Conservation (phyloP, 495 filamentous ascomycete species). For the Penicillium verhagenii region DNA sequence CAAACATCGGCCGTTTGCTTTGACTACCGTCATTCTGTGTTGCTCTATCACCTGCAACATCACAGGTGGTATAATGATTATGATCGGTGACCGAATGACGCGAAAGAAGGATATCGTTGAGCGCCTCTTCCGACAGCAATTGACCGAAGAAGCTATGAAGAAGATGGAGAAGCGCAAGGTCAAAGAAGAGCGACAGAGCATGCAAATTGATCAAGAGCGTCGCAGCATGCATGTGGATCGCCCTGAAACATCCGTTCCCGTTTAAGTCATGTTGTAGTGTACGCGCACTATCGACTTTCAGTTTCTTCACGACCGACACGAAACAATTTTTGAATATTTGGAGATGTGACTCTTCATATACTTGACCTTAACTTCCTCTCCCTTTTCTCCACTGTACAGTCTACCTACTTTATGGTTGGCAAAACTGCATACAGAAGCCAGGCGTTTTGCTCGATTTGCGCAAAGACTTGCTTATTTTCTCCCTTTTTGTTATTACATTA, state of each 20-base stretch:
- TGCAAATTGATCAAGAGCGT: constrained; percentile 11
- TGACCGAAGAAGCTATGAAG: constrained; percentile 70
- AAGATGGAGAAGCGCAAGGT: constrained; percentile 64
- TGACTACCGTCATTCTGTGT: constrained; percentile 77
- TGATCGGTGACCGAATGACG: constrained; percentile 66
- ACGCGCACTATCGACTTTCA: background rate
- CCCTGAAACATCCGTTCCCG: constrained; percentile 7
- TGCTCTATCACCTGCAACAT: constrained; percentile 73
- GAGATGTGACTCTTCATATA: background rate
- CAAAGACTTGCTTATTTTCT: background rate
- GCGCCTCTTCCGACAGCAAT: constrained; percentile 66
- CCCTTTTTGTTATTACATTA: background rate
- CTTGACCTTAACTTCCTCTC: background rate
- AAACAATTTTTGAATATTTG: constrained; percentile 13
- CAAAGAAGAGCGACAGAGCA: constrained; percentile 46
- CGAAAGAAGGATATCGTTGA: constrained; percentile 83
- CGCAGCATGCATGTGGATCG: background rate
- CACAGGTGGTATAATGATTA: constrained; percentile 67
- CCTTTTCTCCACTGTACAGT: constrained; percentile 13
- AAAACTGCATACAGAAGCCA: background rate
- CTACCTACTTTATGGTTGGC: background rate
- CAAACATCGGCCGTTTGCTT: constrained; percentile 55
- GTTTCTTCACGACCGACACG: constrained; percentile 14
- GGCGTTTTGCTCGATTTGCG: background rate
- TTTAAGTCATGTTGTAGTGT: constrained; percentile 1